phyloP scores from a whole-genome alignment of 176 grass and related monocot genomes.

The Aegilops sharonensis region DNA sequence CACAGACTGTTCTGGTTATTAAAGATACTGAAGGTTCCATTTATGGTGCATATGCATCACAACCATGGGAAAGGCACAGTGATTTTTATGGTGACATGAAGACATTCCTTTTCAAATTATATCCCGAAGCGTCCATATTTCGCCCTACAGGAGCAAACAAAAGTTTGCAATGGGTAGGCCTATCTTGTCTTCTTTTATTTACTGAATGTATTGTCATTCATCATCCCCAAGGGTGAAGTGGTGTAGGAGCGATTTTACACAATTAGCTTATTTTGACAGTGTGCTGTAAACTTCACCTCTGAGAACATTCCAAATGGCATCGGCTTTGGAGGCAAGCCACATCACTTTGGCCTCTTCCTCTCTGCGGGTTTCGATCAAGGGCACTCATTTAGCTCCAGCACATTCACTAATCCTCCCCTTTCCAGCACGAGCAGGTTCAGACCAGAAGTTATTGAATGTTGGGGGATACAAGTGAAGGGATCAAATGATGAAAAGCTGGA shows the following conservation, averaged over 20 bases:
- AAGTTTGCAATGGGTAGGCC: conserved; percentile 92
- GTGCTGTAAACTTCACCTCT: conserved; percentile 70
- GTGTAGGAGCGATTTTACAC: neutral
- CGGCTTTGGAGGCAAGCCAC: conserved; percentile 77
- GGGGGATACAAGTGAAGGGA: conserved; percentile 62
- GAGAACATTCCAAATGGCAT: conserved; percentile 94
- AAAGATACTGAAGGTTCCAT: conserved; percentile 85
- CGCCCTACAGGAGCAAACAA: conserved; percentile 85
- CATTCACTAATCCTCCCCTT: conserved; percentile 78
- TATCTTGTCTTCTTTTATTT: neutral
- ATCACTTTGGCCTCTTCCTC: conserved; percentile 93
- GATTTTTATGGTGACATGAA: conserved; percentile 99
- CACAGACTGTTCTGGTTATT: conserved; percentile 73
- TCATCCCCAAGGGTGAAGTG: neutral
- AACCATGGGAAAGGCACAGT: conserved; percentile 81
- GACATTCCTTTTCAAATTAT: conserved; percentile 89
- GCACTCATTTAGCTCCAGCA: conserved; percentile 75
- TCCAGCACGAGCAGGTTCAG: conserved; percentile 60
- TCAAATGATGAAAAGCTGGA: conserved; percentile 44
- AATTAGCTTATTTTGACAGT: conserved; percentile 51
- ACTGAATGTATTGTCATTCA: neutral
- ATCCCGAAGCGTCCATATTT: conserved; percentile 75
- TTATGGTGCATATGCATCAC: conserved; percentile 88
- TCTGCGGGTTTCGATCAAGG: conserved; percentile 91
- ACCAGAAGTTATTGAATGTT: conserved; percentile 87